Conservation (phyloP, 805 yeast genomes). For the Candida khao-thaluensis region DNA sequence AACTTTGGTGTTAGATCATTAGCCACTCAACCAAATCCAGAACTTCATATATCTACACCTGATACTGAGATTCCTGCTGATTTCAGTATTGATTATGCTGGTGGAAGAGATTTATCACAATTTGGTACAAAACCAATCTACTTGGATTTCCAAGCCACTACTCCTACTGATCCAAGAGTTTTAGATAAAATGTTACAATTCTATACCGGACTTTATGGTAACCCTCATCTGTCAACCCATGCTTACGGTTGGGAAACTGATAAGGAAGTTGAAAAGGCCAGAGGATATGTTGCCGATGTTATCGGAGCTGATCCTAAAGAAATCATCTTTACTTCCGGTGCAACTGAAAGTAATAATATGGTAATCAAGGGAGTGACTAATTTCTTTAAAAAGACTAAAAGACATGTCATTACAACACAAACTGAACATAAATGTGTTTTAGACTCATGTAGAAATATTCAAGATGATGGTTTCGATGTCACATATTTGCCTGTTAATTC, state of each 20-base stretch:
- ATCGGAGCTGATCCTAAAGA: slow-evolving; percentile 95
- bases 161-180: slow-evolving; percentile 97
- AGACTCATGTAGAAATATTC: slow-evolving; percentile 91
- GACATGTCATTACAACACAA: slow-evolving; percentile 91
- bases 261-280: slow-evolving; percentile 81
- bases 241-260: slow-evolving; percentile 99
- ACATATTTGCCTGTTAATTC: slow-evolving; percentile 83
- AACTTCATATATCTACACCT: slow-evolving; percentile 21
- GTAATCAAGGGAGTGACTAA: slow-evolving; percentile 94
- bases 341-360: slow-evolving; percentile 96
- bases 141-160: slow-evolving; percentile 96
- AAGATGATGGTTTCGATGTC: slow-evolving; percentile 95
- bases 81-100: slow-evolving; percentile 43
- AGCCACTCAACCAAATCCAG: slow-evolving; percentile 10
- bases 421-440: slow-evolving; percentile 99
- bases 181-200: slow-evolving; percentile 82
- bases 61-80: slow-evolving; percentile 38
- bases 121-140: slow-evolving; percentile 87
- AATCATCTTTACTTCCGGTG: slow-evolving; percentile 95
- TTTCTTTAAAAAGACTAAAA: slow-evolving; percentile 85
- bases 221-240: slow-evolving; percentile 97
- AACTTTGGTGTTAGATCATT: slow-evolving; percentile 1
- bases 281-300: slow-evolving; percentile 76
- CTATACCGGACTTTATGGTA: slow-evolving; percentile 92
- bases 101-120: slow-evolving; percentile 44